Percentiles rank a stretch among this genome's conserved stretches.
These are phyloP conservation scores for Harringtonia aguacate DNA, from an alignment of 2,329 filamentous ascomycete species.

Conservation along the genomic window DNA sequence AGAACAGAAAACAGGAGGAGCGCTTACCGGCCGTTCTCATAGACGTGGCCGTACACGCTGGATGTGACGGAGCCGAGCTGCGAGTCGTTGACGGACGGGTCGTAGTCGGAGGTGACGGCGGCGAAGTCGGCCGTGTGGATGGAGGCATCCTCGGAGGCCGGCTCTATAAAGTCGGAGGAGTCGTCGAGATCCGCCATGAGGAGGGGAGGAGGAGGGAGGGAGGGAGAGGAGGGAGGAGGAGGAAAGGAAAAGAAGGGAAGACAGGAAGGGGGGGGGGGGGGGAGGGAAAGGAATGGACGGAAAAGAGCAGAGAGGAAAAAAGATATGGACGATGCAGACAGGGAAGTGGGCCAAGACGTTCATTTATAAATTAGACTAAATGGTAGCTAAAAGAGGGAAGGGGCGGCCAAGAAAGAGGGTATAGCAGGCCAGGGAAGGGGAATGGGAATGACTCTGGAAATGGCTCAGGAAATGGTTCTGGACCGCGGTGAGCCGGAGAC, in stretches of 20 bases:
- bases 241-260: not conserved
- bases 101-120: conserved; percentile 27
- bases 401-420: no score
- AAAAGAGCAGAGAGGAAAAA: not conserved
- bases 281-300: not conserved
- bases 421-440: no score
- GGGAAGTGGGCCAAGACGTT: not conserved
- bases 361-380: not conserved
- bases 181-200: conserved; percentile 6
- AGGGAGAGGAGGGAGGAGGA: not conserved
- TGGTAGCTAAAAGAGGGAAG: no score
- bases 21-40: conserved; percentile 25
- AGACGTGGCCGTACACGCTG: conserved; percentile 24
- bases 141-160: conserved; percentile 10
- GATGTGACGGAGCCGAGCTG: conserved; percentile 27
- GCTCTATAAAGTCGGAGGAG: conserved; percentile 11
- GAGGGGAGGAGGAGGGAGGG: not conserved
- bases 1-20: not conserved
- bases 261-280: not conserved
- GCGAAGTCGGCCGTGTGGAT: conserved; percentile 12
- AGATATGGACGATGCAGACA: no score
- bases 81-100: conserved; percentile 23
- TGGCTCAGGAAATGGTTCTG: no score
- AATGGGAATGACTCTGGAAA: no score
- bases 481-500: no score